Evolutionary conservation across 2,329 filamentous ascomycete species (phyloP).

Genomic region (Botrytis aclada): DNA sequence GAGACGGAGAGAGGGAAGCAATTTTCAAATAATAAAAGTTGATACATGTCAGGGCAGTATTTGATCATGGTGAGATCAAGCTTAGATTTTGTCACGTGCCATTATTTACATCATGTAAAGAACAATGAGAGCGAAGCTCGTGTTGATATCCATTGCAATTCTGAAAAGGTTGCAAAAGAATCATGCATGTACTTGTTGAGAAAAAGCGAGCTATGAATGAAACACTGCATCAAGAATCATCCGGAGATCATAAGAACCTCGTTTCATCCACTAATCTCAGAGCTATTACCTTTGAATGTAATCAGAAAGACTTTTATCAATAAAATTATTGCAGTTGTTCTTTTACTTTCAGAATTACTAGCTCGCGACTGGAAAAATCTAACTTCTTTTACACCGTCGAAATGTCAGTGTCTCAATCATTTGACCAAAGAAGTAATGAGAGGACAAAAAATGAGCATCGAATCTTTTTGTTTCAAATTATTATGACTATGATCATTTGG

Average conservation of each 20-base stretch:
- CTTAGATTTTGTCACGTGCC: neutral
- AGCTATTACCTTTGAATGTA: neutral
- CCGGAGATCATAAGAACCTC: fast-evolving
- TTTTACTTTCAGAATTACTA: neutral
- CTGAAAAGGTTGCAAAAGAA: fast-evolving
- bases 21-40: neutral
- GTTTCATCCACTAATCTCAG: fast-evolving
- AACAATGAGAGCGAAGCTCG: fast-evolving
- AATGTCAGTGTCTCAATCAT: neutral
- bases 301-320: neutral
- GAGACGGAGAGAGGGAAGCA: neutral
- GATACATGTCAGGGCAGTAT: neutral
- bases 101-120: neutral
- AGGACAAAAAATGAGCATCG: neutral
- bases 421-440: neutral
- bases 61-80: neutral
- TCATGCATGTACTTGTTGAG: neutral
- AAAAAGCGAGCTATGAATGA: neutral
- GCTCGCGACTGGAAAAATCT: neutral
- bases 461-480: neutral
- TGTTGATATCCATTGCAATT: neutral
- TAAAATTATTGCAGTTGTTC: fast-evolving
- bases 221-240: neutral
- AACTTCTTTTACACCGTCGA: fast-evolving
- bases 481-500: neutral